Base-by-base conservation (phyloP, 495 filamentous ascomycete genomes). In the Trichoderma asperelloides region DNA sequence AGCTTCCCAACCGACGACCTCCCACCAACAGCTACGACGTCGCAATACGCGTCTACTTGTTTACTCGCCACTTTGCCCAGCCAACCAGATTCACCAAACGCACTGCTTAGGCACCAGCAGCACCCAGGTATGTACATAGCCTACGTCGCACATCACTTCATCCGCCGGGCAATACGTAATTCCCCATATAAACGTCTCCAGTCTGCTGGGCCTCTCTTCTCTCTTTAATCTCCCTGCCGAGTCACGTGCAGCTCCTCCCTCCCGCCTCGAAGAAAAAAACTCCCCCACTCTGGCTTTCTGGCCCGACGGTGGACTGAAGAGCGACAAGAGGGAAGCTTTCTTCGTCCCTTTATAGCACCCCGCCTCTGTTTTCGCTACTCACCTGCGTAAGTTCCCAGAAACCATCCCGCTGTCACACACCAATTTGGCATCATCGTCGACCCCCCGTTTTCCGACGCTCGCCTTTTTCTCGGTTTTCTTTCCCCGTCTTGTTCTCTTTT, bases 361-460 rank as follows among this genome's bases (percentile, higher is more conserved):
- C 55, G 55, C 55, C 55, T 60, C 25, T 60, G 9, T 9, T 25
- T 60, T 60, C 4, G 4, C 27, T 16, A 13, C 55, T 60, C 28
- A 28, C 27, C 55, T 60, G 55, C 55, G 23, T 25, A 16, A 60
- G 27, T 51, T 51, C 21, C 47, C 55, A 60, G 55, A 37, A 37
- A 60, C 55, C 23, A 27, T 60, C 55, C 55, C 55, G 55, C 55
- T 60, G 55, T 60, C 55, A 60, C 55, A 60, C 55, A 60, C 55
- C 55, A 60, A 60, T 60, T 60, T 60, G 55, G 55, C 55, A 60
- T 60, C 55, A 60, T 30, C 27, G 12, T 21, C 47, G 6, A 21
- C 16, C 47, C 33, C 33, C 33, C 33, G 33, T 37, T 37, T 37
- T 37, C 9, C 21, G 41, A 43, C 47, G 18, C 18, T n/a, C 7